Evolutionary conservation across 1,139 yeast species (phyloP).

Genomic region (Keqinozyma sinolaborantium): DNA sequence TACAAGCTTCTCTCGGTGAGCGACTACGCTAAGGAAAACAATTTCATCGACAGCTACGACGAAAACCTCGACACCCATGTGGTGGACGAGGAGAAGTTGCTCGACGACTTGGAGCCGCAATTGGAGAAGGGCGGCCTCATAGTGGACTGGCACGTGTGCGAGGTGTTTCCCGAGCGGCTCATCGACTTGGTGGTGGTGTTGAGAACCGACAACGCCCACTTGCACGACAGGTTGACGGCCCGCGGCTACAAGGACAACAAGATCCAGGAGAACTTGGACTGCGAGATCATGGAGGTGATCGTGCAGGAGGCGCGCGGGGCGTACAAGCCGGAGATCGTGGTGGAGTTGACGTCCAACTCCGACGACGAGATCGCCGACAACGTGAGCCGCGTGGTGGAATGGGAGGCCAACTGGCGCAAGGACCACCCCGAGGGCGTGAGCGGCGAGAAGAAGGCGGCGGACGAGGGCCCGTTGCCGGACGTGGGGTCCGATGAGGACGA

Average conservation of each 20-base stretch:
- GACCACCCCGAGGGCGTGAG: slow-evolving; percentile 43
- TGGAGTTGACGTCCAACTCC: slow-evolving; percentile 68
- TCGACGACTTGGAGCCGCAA: slow-evolving; percentile 78
- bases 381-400: slow-evolving; percentile 66
- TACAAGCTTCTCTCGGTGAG: slow-evolving; percentile 68
- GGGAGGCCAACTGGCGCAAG: slow-evolving; percentile 72
- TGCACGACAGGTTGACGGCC: slow-evolving; percentile 71
- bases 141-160: slow-evolving; percentile 97
- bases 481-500: slow-evolving; percentile 10
- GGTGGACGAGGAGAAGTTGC: slow-evolving; percentile 85
- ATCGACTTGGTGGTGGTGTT: slow-evolving; percentile 90
- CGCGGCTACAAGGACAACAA: slow-evolving; percentile 78
- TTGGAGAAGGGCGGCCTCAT: slow-evolving; percentile 81
- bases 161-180: slow-evolving; percentile 86
- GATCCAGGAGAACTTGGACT: slow-evolving; percentile 88
- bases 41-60: slow-evolving; percentile 82
- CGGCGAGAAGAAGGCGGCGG: slow-evolving; percentile 4
- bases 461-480: slow-evolving; percentile 13
- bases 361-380: slow-evolving; percentile 79
- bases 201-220: slow-evolving; percentile 65
- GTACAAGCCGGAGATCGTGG: slow-evolving; percentile 76
- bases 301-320: slow-evolving; percentile 82
- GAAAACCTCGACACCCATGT: slow-evolving; percentile 80
- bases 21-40: slow-evolving; percentile 74
- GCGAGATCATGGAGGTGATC: slow-evolving; percentile 94